Percentiles rank a stretch among this genome's conserved stretches.
These are phyloP conservation scores for Uronychia setigera DNA, from an alignment of 73 alveolate genomes.

Conservation along the genomic window DNA sequence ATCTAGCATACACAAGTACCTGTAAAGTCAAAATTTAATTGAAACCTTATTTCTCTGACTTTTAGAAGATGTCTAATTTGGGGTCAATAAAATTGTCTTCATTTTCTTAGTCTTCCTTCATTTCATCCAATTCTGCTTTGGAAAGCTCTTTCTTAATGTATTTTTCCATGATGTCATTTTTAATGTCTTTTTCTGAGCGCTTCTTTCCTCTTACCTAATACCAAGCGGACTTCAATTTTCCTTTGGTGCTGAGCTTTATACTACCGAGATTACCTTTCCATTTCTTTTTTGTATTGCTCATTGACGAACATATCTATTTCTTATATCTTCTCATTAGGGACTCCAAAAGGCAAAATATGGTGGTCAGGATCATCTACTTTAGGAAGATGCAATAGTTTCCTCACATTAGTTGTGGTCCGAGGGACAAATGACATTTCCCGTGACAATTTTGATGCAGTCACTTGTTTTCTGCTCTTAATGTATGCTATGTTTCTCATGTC, in stretches of 20 bases:
- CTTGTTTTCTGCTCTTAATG: no score
- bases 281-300: not conserved
- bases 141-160: not conserved
- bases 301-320: not conserved
- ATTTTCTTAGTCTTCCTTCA: not conserved
- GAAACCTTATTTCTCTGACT: not conserved
- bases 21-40: not conserved
- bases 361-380: no score
- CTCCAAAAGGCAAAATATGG: not conserved
- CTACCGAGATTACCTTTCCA: not conserved
- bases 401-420: no score
- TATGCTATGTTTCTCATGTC: no score
- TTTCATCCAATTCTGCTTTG: not conserved
- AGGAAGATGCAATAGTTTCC: no score
- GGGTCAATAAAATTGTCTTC: no score
- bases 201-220: not conserved
- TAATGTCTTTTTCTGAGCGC: not conserved
- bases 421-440: no score
- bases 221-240: no score
- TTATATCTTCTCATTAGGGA: not conserved
- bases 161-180: not conserved
- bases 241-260: not conserved
- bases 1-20: conserved; percentile 23
- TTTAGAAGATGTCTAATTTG: not conserved
- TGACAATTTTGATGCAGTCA: no score